Base-by-base conservation (phyloP, 2,329 filamentous ascomycete genomes). In the Botrytis deweyae region DNA sequence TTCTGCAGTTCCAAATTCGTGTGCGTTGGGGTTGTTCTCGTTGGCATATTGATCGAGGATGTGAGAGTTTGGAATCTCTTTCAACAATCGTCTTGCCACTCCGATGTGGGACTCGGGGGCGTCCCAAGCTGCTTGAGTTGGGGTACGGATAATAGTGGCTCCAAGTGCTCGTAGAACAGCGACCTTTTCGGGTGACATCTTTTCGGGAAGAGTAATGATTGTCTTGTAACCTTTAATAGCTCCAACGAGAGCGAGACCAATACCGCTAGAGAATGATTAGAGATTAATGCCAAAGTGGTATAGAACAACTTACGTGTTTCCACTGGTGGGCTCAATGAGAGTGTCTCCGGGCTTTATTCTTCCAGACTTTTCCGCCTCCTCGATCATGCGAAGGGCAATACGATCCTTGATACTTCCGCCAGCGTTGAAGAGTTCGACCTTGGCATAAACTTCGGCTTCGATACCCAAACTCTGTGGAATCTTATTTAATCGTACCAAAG, bases 171-270 rank as follows among this genome's bases (percentile, higher is more conserved):
- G 93, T 76, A 99, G 88, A 42, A 99, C 96, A 3, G 95, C 92
- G 58, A 99, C 96, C 84, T 99, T 99, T 84, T 99, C 96, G 66
- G 94, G 93, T 1, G 94, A 98, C 96, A 99, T 99, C 87, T 99
- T 99, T 85, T 99, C 96, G 70, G 96, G 96, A 64, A 99, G 89
- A 18, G 96, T 99, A 83, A 99, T 99, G 84, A 99, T 98, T 59
- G 95, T 97, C 84, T 95, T 95, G 88, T 98, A 99, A 78, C 95
- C 95, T 86, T 98, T 98, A 81, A 99, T 93, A 25, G 96, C 96
- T 74, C 90, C 95, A 29, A 98, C 95, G 49, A 99, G 90, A 42
- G 96, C 96, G 59, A 99, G 88, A 36, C 96, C 96, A 78, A 99
- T 99, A 78, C 96, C 96, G 76, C 84, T 89, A 67, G 52, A 46